Evolutionary conservation across 2,329 filamentous ascomycete species (phyloP).

Genomic region (Arthrobotrys musiformis): DNA sequence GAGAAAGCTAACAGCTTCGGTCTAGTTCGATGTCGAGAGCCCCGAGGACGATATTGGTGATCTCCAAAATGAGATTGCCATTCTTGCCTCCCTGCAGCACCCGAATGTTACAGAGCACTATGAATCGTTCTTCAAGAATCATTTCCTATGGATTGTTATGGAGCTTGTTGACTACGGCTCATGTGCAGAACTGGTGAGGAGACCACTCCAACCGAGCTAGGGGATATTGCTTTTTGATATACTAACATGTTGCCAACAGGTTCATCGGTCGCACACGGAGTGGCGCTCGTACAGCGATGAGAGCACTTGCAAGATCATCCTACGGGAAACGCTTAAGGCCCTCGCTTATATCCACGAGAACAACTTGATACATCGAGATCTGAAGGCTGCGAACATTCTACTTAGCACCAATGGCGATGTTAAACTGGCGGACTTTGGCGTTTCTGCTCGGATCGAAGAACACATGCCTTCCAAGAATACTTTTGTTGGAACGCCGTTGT

Average conservation of each 20-base stretch:
- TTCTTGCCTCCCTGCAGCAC: constrained; percentile 16
- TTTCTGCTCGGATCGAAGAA: constrained; percentile 89
- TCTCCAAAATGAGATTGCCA: constrained; percentile 18
- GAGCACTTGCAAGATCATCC: constrained; percentile 13
- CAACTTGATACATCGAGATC: constrained; percentile 93
- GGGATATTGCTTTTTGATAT: neutral
- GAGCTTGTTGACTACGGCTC: constrained; percentile 33
- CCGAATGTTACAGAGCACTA: constrained; percentile 43
- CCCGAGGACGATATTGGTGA: constrained; percentile 15
- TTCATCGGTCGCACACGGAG: neutral
- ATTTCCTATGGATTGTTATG: constrained; percentile 42
- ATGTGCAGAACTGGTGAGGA: constrained; percentile 10
- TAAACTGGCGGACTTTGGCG: constrained; percentile 96
- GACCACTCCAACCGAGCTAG: neutral
- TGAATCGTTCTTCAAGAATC: constrained; percentile 35
- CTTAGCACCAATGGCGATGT: constrained; percentile 95
- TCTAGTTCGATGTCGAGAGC: constrained; percentile 28
- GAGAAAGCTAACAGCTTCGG: neutral
- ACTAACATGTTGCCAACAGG: neutral
- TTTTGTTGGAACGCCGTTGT: constrained; percentile 96
- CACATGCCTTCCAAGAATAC: constrained; percentile 92
- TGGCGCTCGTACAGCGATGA: constrained; percentile 2
- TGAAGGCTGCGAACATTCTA: constrained; percentile 99
- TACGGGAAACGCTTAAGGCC: constrained; percentile 21
- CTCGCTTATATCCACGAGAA: constrained; percentile 83